Conservation (phyloP, 2,329 filamentous ascomycete species). For the Fusarium hainanense region DNA sequence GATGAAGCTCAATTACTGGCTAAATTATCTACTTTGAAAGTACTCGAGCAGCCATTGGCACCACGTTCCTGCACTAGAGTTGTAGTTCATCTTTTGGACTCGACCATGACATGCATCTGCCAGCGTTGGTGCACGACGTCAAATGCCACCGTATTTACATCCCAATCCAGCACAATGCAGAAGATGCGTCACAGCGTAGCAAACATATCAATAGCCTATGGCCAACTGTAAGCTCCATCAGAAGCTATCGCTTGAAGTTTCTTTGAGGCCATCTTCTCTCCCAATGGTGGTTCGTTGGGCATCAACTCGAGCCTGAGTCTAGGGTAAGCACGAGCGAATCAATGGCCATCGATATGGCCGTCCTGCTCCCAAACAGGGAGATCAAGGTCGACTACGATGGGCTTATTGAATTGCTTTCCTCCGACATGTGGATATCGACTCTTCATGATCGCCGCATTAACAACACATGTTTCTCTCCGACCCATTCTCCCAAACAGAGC, state of each 20-base stretch:
- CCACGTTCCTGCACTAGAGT: slow-evolving; percentile 28
- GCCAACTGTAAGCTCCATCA: slow-evolving; percentile 9
- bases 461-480: slow-evolving; percentile 76
- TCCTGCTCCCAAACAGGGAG: slow-evolving; percentile 63
- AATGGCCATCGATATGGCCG: background rate
- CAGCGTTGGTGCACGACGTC: slow-evolving; percentile 19
- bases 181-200: slow-evolving; percentile 18
- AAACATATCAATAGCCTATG: slow-evolving; percentile 6
- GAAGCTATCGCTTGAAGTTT: slow-evolving; percentile 11
- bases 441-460: slow-evolving; percentile 82
- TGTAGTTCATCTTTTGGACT: slow-evolving; percentile 22
- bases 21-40: background rate
- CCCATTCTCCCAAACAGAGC: slow-evolving; percentile 57
- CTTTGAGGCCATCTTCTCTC: slow-evolving; percentile 19
- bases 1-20: background rate
- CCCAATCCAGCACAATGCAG: slow-evolving; percentile 31
- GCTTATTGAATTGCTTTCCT: slow-evolving; percentile 77
- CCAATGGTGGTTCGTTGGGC: slow-evolving; percentile 36
- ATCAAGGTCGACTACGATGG: slow-evolving; percentile 85
- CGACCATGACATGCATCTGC: slow-evolving; percentile 1
- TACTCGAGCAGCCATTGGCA: slow-evolving; percentile 11
- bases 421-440: slow-evolving; percentile 71
- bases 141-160: background rate
- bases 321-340: slow-evolving; percentile 35
- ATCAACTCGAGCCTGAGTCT: slow-evolving; percentile 37